These are phyloP conservation scores for Starmerella bombi DNA, from an alignment of 805 yeast genomes.

Conservation along the genomic window DNA sequence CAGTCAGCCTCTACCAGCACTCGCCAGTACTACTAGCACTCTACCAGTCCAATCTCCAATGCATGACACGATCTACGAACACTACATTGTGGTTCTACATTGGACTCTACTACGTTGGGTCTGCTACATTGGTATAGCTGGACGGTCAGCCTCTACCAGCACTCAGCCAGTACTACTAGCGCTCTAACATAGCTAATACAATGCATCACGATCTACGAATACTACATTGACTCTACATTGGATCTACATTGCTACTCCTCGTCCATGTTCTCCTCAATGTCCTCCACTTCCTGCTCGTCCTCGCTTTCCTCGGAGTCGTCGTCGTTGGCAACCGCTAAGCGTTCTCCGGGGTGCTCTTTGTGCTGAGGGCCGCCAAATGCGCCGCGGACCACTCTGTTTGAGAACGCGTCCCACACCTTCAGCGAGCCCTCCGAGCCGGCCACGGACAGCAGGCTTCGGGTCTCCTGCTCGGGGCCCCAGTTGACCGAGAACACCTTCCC, in stretches of 20 bases:
- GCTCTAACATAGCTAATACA: too few species aligned
- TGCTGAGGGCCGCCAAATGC: conserved; percentile 37
- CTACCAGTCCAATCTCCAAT: too few species aligned
- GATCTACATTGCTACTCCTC: not conserved
- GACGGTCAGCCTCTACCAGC: too few species aligned
- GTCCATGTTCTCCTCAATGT: conserved; percentile 5
- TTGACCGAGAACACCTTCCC: conserved; percentile 77
- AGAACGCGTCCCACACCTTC: conserved; percentile 85
- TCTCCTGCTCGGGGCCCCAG: conserved; percentile 79
- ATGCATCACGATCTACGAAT: too few species aligned
- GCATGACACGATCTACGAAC: too few species aligned
- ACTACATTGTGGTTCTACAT: too few species aligned
- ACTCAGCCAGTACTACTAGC: too few species aligned
- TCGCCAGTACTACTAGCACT: too few species aligned
- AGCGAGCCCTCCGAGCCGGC: conserved; percentile 80
- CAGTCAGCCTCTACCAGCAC: too few species aligned
- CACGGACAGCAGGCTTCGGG: conserved; percentile 66
- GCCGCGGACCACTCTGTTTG: conserved; percentile 64
- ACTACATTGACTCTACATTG: too few species aligned
- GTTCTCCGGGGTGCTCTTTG: conserved; percentile 8
- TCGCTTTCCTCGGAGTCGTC: conserved; percentile 14
- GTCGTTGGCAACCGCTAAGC: conserved; percentile 12
- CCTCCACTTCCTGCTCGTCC: conserved; percentile 9
- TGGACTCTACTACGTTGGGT: too few species aligned
- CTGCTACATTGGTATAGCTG: too few species aligned